These are phyloP conservation scores for Powellomyces hirtus DNA, from an alignment of 192 early-diverging fungal genomes.

Conservation along the genomic window DNA sequence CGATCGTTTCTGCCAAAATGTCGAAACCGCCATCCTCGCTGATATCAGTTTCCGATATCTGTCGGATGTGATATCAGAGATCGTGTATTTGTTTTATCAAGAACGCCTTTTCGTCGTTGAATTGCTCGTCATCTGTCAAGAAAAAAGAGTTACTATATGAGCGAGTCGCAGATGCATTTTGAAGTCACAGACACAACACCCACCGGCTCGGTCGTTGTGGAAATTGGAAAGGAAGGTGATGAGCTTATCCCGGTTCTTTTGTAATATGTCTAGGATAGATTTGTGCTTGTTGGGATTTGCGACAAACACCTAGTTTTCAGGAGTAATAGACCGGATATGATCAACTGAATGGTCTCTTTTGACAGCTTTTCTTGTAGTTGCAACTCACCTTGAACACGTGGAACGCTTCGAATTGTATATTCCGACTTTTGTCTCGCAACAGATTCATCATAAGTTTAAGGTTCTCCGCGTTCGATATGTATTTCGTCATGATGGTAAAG, in stretches of 20 bases:
- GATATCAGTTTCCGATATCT: no score
- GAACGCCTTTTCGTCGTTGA: constrained; percentile 98
- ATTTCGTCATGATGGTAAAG: constrained; percentile 92
- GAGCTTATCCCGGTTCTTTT: constrained; percentile 88
- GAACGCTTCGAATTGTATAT: constrained; percentile 99
- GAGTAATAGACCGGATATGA: neutral
- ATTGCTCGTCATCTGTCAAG: constrained; percentile 90
- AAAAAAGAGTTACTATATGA: neutral
- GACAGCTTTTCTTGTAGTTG: neutral
- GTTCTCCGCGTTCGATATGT: constrained; percentile 88
- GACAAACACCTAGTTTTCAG: constrained; percentile 73
- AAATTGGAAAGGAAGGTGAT: constrained; percentile 85
- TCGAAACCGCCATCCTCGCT: no score
- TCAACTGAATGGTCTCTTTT: neutral
- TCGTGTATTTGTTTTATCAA: constrained; percentile 83
- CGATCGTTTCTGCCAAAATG: no score
- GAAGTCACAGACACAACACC: neutral
- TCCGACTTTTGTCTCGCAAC: constrained; percentile 89
- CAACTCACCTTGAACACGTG: constrained; percentile 93
- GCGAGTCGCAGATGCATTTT: neutral
- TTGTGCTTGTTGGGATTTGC: constrained; percentile 97
- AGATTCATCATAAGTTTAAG: constrained; percentile 98
- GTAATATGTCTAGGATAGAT: constrained; percentile 86
- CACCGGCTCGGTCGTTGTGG: constrained; percentile 94
- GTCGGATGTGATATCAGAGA: constrained; percentile 28